Conservation (phyloP, 108 stramenopile genomes). For the Phaeodactylum tricornutum region DNA sequence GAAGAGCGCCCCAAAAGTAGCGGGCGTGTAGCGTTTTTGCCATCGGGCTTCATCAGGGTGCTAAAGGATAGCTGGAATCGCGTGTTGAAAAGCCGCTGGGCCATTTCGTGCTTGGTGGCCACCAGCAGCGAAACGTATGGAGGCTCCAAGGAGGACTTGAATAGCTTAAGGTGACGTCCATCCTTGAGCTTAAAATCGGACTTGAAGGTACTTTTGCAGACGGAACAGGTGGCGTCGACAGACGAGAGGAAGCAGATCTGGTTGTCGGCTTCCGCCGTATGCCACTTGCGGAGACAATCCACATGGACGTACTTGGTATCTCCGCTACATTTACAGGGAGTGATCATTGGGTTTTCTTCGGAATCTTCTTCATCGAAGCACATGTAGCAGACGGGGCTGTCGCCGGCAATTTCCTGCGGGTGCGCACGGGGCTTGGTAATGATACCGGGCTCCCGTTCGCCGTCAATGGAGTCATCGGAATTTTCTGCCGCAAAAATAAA, state of each 20-base stretch:
- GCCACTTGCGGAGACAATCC: conserved; percentile 84
- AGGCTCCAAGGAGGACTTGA: conserved; percentile 89
- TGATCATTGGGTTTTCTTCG: conserved; percentile 70
- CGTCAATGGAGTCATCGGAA: conserved; percentile 69
- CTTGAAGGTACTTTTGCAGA: conserved; percentile 95
- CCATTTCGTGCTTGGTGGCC: conserved; percentile 94
- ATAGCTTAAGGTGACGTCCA: conserved; percentile 79
- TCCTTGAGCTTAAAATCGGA: conserved; percentile 88
- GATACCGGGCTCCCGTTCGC: conserved; percentile 9
- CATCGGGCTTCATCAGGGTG: conserved; percentile 84
- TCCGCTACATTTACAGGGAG: conserved; percentile 82
- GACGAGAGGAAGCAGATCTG: conserved; percentile 92
- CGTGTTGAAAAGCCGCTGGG: conserved; percentile 91
- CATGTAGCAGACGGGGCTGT: conserved; percentile 92
- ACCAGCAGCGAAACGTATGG: conserved; percentile 93
- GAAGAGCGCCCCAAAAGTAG: conserved; percentile 91
- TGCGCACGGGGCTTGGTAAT: conserved; percentile 8
- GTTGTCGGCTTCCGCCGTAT: conserved; percentile 85
- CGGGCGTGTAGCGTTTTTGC: conserved; percentile 76
- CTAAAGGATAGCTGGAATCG: conserved; percentile 93
- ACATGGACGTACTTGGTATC: conserved; percentile 85
- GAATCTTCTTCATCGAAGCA: conserved; percentile 93
- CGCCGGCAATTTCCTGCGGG: conserved; percentile 20
- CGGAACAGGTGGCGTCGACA: conserved; percentile 91
- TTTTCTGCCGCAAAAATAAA: conserved; percentile 38